These are phyloP conservation scores for Cytospora piceae DNA, from an alignment of 2,329 filamentous ascomycete genomes.

Conservation along the genomic window DNA sequence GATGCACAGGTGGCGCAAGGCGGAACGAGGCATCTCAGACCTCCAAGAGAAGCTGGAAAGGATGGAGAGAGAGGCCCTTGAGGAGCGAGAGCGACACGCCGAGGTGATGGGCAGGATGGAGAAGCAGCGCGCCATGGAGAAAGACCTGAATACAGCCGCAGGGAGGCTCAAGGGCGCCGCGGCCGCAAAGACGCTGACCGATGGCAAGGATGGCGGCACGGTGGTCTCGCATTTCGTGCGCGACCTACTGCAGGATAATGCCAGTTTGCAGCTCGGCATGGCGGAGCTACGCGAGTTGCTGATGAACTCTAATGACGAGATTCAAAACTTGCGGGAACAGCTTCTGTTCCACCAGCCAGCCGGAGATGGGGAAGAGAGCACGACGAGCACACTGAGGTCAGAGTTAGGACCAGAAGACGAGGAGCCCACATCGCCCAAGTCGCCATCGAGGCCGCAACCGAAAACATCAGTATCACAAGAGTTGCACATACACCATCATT, in stretches of 20 bases:
- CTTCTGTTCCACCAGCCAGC: slow-evolving; percentile 77
- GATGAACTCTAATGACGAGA: slow-evolving; percentile 89
- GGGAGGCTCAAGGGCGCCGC: slow-evolving; percentile 81
- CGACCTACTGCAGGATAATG: slow-evolving; percentile 93
- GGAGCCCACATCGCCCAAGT: slow-evolving; percentile 35
- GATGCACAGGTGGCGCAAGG: slow-evolving; percentile 80
- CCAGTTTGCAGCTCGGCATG: slow-evolving; percentile 88
- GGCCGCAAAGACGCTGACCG: slow-evolving; percentile 66
- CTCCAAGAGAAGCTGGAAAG: slow-evolving; percentile 86
- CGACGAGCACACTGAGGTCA: slow-evolving; percentile 64
- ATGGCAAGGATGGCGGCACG: slow-evolving; percentile 61
- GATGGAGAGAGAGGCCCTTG: slow-evolving; percentile 80
- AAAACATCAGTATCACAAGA: slow-evolving; percentile 65
- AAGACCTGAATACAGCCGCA: slow-evolving; percentile 78
- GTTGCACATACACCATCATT: slow-evolving; percentile 93
- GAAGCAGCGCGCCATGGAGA: slow-evolving; percentile 78
- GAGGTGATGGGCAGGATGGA: slow-evolving; percentile 86
- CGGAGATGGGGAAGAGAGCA: slow-evolving; percentile 44
- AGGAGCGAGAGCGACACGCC: slow-evolving; percentile 79
- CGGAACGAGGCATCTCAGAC: slow-evolving; percentile 76
- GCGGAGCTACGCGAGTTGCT: slow-evolving; percentile 90
- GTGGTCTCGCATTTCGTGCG: slow-evolving; percentile 97
- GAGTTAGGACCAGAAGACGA: slow-evolving; percentile 63
- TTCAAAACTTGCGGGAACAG: slow-evolving; percentile 83
- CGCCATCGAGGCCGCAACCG: slow-evolving; percentile 29